Evolutionary conservation across 1,139 yeast species (phyloP).

Genomic region (Kurtzmaniella quercitrusa): DNA sequence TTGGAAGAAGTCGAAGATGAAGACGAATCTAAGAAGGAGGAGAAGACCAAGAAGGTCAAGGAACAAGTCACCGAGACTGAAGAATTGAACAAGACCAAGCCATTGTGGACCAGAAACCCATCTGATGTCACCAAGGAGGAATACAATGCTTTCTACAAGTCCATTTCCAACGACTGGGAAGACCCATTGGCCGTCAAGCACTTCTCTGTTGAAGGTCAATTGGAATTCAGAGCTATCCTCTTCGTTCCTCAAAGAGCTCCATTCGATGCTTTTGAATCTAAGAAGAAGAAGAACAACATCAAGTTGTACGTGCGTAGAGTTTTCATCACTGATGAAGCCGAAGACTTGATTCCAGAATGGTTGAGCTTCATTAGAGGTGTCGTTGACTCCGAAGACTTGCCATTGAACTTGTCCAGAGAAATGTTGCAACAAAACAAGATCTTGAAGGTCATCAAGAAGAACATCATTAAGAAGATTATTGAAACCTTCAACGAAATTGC

Average conservation of each 20-base stretch:
- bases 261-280: conserved; percentile 92
- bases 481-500: conserved; percentile 99
- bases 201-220: conserved; percentile 99
- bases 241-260: conserved; percentile 99
- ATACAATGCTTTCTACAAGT: conserved; percentile 98
- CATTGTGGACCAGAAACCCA: conserved; percentile 99
- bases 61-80: conserved; percentile 87
- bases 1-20: conserved; percentile 69
- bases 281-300: conserved; percentile 99
- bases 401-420: conserved; percentile 99
- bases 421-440: conserved; percentile 99
- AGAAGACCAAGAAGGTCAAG: conserved; percentile 71
- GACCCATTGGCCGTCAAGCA: conserved; percentile 99
- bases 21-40: conserved; percentile 67
- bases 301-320: conserved; percentile 99
- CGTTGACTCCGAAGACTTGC: conserved; percentile 99
- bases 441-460: conserved; percentile 98
- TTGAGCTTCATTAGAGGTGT: conserved; percentile 97
- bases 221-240: conserved; percentile 97
- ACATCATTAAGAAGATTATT: conserved; percentile 96
- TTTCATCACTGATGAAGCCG: conserved; percentile 99
- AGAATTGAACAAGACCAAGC: conserved; percentile 98
- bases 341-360: conserved; percentile 99
- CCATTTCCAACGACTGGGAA: conserved; percentile 99
- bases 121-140: conserved; percentile 97